Evolutionary conservation across 1,139 yeast genomes (phyloP).

Genomic region (Hanseniaspora sp.): DNA sequence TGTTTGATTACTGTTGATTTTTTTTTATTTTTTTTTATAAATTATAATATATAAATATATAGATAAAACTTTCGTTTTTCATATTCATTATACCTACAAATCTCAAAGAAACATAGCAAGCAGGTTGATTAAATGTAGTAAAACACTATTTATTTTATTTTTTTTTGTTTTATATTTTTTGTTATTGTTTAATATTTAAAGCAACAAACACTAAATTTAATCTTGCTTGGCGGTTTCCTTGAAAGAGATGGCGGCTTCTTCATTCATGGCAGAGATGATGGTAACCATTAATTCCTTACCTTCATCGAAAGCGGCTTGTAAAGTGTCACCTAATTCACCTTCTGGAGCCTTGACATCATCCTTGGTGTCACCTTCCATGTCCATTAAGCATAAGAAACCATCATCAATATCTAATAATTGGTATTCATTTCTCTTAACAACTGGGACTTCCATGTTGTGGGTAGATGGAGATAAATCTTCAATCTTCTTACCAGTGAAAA

Average conservation of each 20-base stretch:
- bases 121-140: not conserved
- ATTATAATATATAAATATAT: conserved; percentile 1
- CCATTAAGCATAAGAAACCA: conserved; percentile 95
- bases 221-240: conserved; percentile 88
- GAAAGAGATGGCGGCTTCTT: conserved; percentile 95
- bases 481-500: conserved; percentile 98
- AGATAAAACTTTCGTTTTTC: not conserved
- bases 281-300: conserved; percentile 96
- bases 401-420: conserved; percentile 97
- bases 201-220: conserved; percentile 22
- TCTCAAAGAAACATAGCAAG: not conserved
- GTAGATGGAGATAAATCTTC: conserved; percentile 99
- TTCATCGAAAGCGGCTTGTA: conserved; percentile 87
- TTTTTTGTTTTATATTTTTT: not conserved
- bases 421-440: conserved; percentile 88
- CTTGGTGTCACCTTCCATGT: conserved; percentile 95
- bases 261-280: conserved; percentile 96
- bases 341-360: conserved; percentile 98
- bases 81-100: not conserved
- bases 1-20: too few species aligned
- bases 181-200: not conserved
- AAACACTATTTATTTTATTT: not conserved
- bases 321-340: conserved; percentile 88
- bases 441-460: conserved; percentile 99
- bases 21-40: not conserved